Evolutionary conservation across 371 early-diverging fungal genomes (phyloP), one percentile per base, ranked within the genome.

Genomic region (Mucor mucedo): DNA sequence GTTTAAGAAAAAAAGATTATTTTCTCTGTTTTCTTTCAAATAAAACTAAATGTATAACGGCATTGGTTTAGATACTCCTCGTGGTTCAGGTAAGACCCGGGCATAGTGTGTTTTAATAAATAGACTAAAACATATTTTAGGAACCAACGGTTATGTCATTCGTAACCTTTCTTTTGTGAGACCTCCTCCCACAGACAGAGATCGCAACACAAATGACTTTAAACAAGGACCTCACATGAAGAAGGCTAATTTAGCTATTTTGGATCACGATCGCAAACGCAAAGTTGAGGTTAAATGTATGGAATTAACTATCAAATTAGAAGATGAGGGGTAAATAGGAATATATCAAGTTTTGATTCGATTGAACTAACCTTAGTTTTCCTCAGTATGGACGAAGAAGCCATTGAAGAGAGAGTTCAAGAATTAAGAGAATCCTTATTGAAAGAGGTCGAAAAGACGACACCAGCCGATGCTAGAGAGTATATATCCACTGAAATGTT

Each of bases 71-170:
- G 72, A 82, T 32, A 97, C 97, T 2, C 88, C 96, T 28, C 87
- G 98, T 64, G 98, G 98, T 32, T 93, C 92, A 57, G 98, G 98
- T 65, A 76, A 65, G 33, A 56, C 0, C 5, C 21, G 90, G 21
- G 21, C 21, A 21, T 21, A 49, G 38, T 1, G 16, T 7, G 30
- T 27, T 27, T 32, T 9, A 30, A 50, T 1, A 9, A 13, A 6
- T 2, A 30, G 3, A 13, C 9, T 11, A 30, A 6, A 30, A 29
- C 3, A 33, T 10, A 30, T n/a, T 16, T n/a, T 29, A 78, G 81
- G 81, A 33, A 89, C 89, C n/a, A 98, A 96, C 72, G 98, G 98
- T 50, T 95, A 95, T 71, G 93, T 98, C 9, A 90, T 92, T 49
- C 89, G 92, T 42, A 98, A 96, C 79, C 76, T 93, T 45, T 93